A percentile compares a stretch with the other conserved stretches of the same genome.
Evolutionary conservation across 805 yeast genomes (phyloP).

Genomic region (Ogataea sp.): DNA sequence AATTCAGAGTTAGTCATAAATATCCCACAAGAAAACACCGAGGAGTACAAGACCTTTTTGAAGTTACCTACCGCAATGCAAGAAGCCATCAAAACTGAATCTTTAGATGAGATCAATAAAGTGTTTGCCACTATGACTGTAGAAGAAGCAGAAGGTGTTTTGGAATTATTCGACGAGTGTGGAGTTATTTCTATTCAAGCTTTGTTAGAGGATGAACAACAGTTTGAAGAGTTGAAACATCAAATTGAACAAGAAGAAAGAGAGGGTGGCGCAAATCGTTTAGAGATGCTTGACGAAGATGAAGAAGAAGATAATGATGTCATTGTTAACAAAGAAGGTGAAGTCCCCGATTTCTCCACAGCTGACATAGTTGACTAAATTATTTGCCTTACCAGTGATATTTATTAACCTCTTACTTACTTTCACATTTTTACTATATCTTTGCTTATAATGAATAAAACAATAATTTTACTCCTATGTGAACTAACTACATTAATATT

Average conservation of each 20-base stretch:
- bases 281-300: constrained; percentile 12
- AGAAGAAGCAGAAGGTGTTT: constrained; percentile 70
- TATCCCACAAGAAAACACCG: constrained; percentile 53
- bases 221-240: constrained; percentile 47
- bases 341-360: constrained; percentile 12
- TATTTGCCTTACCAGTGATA: too few relatives aligned
- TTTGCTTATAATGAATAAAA: too few relatives aligned
- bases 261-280: constrained; percentile 5
- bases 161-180: constrained; percentile 69
- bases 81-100: constrained; percentile 62
- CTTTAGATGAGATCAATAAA: constrained; percentile 72
- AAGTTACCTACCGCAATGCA: constrained; percentile 57
- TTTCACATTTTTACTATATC: too few relatives aligned
- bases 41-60: constrained; percentile 47
- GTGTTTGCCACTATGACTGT: constrained; percentile 69
- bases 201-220: constrained; percentile 61
- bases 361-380: constrained; percentile 33
- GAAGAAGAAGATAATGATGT: constrained; percentile 7
- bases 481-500: too few relatives aligned
- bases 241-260: constrained; percentile 21
- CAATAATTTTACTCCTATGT: not conserved
- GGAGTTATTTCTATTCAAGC: constrained; percentile 82
- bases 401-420: too few relatives aligned
- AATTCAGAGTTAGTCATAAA: constrained; percentile 63
- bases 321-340: constrained; percentile 7